phyloP scores from a whole-genome alignment of 164 flowering plant genomes.

The Tetrastigma voinierianum region DNA sequence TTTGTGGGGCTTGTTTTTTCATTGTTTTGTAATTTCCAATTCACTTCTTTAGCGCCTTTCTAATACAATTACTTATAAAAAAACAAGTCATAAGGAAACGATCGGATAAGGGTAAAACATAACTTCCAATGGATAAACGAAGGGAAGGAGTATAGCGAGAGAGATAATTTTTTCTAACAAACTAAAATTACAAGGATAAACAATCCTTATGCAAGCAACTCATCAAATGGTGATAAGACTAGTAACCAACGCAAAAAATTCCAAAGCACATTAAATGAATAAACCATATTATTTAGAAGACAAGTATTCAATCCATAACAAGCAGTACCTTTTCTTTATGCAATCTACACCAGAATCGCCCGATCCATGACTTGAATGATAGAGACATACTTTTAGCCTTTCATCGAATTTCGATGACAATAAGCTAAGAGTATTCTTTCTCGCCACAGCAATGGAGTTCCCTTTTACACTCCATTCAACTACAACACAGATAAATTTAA shows the following conservation, averaged over 20 bases:
- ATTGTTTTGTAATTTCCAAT: too few species aligned
- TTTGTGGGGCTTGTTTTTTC: too few species aligned
- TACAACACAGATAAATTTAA: conserved; percentile 16
- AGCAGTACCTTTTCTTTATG: conserved; percentile 55
- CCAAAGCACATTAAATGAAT: neutral
- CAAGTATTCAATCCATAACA: neutral
- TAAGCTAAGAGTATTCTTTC: conserved; percentile 46
- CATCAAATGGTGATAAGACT: neutral
- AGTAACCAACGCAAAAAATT: neutral
- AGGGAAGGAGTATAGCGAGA: too few species aligned
- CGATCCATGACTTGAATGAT: conserved; percentile 41
- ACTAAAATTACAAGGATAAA: too few species aligned
- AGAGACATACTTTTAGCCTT: conserved; percentile 38
- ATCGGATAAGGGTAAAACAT: too few species aligned
- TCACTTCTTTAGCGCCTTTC: too few species aligned
- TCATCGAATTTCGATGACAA: conserved; percentile 66
- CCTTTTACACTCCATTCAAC: conserved; percentile 79
- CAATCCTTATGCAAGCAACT: neutral
- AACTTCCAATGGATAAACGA: too few species aligned
- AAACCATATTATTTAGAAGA: neutral
- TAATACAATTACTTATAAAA: too few species aligned
- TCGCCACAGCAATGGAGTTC: conserved; percentile 63
- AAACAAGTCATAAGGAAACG: too few species aligned
- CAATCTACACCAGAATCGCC: conserved; percentile 33
- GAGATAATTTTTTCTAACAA: too few species aligned